These are phyloP conservation scores for Candida methanosorbosa DNA, from an alignment of 805 yeast species.

Conservation along the genomic window DNA sequence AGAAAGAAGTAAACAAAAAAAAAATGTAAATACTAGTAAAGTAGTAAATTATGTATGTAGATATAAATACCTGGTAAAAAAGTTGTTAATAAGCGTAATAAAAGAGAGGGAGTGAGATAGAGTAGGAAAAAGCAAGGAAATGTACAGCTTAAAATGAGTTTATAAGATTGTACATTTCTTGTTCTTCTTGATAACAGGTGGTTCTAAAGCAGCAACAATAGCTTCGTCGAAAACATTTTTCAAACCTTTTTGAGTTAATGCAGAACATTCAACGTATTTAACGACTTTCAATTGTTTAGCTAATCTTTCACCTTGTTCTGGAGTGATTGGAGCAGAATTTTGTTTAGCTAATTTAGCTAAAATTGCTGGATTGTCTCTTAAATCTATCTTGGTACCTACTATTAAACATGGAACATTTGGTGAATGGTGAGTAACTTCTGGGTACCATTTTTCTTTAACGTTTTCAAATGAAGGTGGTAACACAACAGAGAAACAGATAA, in stretches of 20 bases:
- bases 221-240: slow-evolving; percentile 80
- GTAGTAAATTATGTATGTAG: too few relatives aligned
- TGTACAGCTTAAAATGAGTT: slow-evolving; percentile 4
- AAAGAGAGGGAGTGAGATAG: slow-evolving; percentile 1
- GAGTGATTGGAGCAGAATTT: slow-evolving; percentile 52
- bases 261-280: slow-evolving; percentile 80
- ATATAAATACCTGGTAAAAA: too few relatives aligned
- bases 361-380: slow-evolving; percentile 75
- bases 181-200: slow-evolving; percentile 37
- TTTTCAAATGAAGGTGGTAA: slow-evolving; percentile 75
- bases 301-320: slow-evolving; percentile 52
- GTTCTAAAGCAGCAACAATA: slow-evolving; percentile 67
- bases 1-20: too few relatives aligned
- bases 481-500: slow-evolving; percentile 78
- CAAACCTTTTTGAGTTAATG: slow-evolving; percentile 82
- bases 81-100: too few relatives aligned
- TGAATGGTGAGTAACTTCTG: slow-evolving; percentile 81
- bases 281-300: slow-evolving; percentile 69
- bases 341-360: slow-evolving; percentile 57
- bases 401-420: slow-evolving; percentile 62
- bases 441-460: slow-evolving; percentile 75
- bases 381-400: slow-evolving; percentile 84
- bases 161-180: slow-evolving; percentile 42
- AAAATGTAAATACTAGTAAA: too few relatives aligned
- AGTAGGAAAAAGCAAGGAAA: background rate